Percentiles rank a stretch among this genome's conserved stretches.
Conservation (phyloP, 139 green algal genomes). For the Auxenochlorella pyrenoidosa region DNA sequence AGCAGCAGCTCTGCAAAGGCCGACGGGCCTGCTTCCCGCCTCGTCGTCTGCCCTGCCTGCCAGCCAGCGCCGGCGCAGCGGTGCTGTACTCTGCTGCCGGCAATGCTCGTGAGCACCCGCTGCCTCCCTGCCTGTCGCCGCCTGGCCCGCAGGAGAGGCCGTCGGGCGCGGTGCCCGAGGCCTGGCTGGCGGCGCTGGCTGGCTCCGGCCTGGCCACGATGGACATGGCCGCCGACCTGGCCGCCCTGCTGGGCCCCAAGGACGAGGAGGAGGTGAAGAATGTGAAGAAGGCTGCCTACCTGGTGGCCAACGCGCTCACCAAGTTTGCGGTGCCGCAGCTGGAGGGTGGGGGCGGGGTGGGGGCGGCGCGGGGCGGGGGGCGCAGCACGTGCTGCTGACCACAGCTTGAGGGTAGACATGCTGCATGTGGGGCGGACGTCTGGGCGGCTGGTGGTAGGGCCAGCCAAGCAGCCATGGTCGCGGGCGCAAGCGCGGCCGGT, state of each 20-base stretch:
- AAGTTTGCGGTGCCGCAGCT: constrained; percentile 79
- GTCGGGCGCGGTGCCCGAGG: constrained; percentile 67
- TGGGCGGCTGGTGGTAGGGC: too few species aligned
- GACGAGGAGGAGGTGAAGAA: constrained; percentile 85
- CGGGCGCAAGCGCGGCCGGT: too few species aligned
- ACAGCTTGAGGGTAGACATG: too few species aligned
- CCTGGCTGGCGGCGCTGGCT: constrained; percentile 55
- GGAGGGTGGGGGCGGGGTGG: constrained; percentile 47
- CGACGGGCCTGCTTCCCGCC: too few species aligned
- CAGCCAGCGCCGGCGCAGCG: too few species aligned
- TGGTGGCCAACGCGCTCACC: constrained; percentile 75
- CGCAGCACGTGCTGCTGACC: too few species aligned
- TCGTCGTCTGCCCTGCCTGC: too few species aligned
- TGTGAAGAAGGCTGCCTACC: constrained; percentile 89
- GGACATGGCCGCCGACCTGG: constrained; percentile 67
- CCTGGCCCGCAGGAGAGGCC: constrained; percentile 68
- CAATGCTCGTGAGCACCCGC: neutral
- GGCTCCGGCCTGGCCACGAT: constrained; percentile 47
- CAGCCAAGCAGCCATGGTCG: too few species aligned
- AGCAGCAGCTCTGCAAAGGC: too few species aligned
- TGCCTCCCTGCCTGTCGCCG: neutral
- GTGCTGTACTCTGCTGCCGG: neutral
- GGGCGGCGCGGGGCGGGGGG: too few species aligned
- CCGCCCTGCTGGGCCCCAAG: constrained; percentile 81
- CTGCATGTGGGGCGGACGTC: too few species aligned